Evolutionary conservation across 225 moss, liverwort and hornwort genomes (phyloP), one percentile per base, ranked within the genome.

Genomic region (Sphagnum tenellum): DNA sequence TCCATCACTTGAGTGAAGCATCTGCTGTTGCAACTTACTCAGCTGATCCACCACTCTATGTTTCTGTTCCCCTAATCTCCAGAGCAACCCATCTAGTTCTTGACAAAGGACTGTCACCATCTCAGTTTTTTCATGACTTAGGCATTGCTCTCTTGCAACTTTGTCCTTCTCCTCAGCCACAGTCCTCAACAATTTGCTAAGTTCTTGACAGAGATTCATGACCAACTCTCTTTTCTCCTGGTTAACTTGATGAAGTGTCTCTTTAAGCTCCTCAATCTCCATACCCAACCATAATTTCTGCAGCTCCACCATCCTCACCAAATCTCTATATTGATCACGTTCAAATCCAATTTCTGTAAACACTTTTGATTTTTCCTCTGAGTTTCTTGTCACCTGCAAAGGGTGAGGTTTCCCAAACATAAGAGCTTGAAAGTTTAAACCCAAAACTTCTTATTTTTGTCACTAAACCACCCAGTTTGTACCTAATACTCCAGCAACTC

Each of bases 121-220:
- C 69, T 75, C 72, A 60, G 70, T 61, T 55, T 70, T 67, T 47
- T 75, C 69, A 59, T 61, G 56, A 57, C 72, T 58, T 64, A 67
- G 69, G 11, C 63, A 66, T 67, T 70, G 69, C 70, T 79, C 70
- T 44, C 44, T 57, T 5, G 69, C 45, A 51, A 79, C 60, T 61
- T 73, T 79, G 49, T 71, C 69, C 67, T 79, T 79, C 67, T 75
- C 69, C 63, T 72, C 75, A 55, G 60, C 72, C 61, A 72, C 72
- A 47, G 60, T 79, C 50, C 60, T 63, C 67, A 79, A 58, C 67
- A 79, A 51, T 64, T 73, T 67, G 29, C 70, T 72, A 70, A 75
- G 70, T 60, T 76, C 76, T 64, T 76, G 63, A 61, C 45, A 69
- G 12, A 56, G 10, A 56, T 56, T 56, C 10, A 13, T 56, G 55